phyloP scores from a whole-genome alignment of 139 green algal species.

The Chlamydomonas applanata region DNA sequence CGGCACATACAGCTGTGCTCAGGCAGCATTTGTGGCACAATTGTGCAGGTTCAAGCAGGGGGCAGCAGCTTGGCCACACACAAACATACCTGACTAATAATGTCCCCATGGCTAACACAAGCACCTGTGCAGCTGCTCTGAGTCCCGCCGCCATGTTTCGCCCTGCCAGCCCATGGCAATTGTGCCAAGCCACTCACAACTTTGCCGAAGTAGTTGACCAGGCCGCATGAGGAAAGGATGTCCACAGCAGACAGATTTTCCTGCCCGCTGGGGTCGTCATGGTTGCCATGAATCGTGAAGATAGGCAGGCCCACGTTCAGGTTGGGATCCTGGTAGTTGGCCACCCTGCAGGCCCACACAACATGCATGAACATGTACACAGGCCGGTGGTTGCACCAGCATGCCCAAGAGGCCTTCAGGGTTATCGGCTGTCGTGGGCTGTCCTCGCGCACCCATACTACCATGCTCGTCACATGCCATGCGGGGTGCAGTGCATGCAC shows the following conservation, averaged over 20 bases:
- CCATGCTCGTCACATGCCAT: too few species aligned
- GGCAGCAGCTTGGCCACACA: background rate
- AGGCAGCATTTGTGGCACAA: slow-evolving; percentile 18
- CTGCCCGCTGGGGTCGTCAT: slow-evolving; percentile 90
- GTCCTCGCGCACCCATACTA: too few species aligned
- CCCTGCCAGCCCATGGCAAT: too few species aligned
- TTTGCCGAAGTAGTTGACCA: slow-evolving; percentile 99
- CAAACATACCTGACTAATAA: background rate
- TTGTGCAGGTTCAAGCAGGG: too few species aligned
- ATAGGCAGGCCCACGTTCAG: slow-evolving; percentile 92
- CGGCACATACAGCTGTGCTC: too few species aligned
- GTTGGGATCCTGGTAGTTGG: slow-evolving; percentile 92
- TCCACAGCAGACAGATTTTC: slow-evolving; percentile 94
- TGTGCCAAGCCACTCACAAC: slow-evolving; percentile 28
- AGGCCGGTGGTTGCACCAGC: background rate
- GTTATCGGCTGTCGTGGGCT: background rate
- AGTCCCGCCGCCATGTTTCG: too few species aligned
- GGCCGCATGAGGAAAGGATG: slow-evolving; percentile 75
- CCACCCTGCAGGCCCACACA: slow-evolving; percentile 28
- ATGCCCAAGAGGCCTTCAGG: too few species aligned
- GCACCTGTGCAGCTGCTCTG: background rate
- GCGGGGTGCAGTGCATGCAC: background rate
- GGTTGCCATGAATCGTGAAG: slow-evolving; percentile 99
- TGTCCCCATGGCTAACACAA: background rate
- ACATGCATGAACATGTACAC: background rate